Base-by-base conservation (phyloP, 768 basidiomycete species). In the Cytidiella melzeri region DNA sequence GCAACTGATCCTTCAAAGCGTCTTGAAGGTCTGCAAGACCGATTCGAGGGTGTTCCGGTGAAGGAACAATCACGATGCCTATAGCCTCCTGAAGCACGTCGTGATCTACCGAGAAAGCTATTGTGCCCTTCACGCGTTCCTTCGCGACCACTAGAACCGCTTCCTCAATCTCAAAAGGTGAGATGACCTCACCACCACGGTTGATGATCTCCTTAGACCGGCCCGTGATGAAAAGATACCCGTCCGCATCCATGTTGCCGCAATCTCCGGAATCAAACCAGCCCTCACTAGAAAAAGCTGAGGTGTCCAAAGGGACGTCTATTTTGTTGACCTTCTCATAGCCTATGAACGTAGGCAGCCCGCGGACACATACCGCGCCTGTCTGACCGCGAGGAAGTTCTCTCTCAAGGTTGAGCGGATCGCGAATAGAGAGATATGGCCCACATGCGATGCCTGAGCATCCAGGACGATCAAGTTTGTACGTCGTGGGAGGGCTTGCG, bases 191-290 rank as follows among this genome's bases (percentile, higher is more conserved):
- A 6, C 80, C 80, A 15, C 79, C 80, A 55, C 76, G 74, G 56
- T 76, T 75, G 54, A 78, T 79, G 51, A 79, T 76, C 65, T 81
- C 80, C 59, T 81, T 81, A 18, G 78, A 71, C 21, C 78, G 69
- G 9, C 79, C 80, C 0, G 79, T 80, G 53, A 81, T 73, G 50
- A 69, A 72, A 3, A 81, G 57, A 50, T 69, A 66, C 2, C 69
- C 77, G 45, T 75, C 75, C 19, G 52, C 54, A 58, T 76, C 74
- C 67, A 74, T 62, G 54, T 71, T 72, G 1, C 74, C 74, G 46
- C 72, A 55, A 54, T 76, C 74, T 23, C 74, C 73, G 12, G 71
- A 70, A 46, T 76, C 73, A 57, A 79, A 79, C 77, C 77, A 79
- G 9, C 77, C 73, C 48, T 74, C 71, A 19, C 57, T 63, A 38